Conservation (phyloP, 805 yeast genomes). For the Teunomyces funiuensis region DNA sequence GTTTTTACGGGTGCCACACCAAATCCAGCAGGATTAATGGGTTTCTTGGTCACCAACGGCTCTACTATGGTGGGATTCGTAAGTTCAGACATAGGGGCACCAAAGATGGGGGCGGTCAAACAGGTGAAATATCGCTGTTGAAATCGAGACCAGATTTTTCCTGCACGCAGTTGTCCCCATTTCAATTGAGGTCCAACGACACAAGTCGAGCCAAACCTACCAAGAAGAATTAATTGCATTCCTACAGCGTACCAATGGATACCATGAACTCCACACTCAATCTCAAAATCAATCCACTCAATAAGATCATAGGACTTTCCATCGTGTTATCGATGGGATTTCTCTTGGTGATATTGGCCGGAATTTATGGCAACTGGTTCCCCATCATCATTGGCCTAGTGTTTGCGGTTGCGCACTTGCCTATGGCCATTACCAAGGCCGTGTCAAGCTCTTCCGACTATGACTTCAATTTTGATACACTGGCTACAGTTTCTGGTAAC, state of each 20-base stretch:
- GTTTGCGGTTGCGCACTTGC: slow-evolving; percentile 42
- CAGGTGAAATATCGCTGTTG: background rate
- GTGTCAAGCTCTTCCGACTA: slow-evolving; percentile 35
- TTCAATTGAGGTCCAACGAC: background rate
- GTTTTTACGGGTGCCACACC: slow-evolving; percentile 8
- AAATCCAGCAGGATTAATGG: slow-evolving; percentile 21
- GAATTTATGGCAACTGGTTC: slow-evolving; percentile 86
- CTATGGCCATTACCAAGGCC: slow-evolving; percentile 34
- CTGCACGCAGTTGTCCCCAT: background rate
- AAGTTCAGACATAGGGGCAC: slow-evolving; percentile 8
- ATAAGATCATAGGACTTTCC: slow-evolving; percentile 74
- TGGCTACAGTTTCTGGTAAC: slow-evolving; percentile 27
- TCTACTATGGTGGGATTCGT: slow-evolving; percentile 6
- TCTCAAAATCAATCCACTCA: slow-evolving; percentile 52
- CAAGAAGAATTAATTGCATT: background rate
- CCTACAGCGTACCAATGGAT: background rate
- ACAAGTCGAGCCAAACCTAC: too few species aligned
- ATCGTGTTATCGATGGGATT: slow-evolving; percentile 86
- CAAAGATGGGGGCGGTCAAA: background rate
- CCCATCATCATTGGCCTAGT: slow-evolving; percentile 67
- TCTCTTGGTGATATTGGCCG: slow-evolving; percentile 80
- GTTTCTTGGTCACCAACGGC: slow-evolving; percentile 10
- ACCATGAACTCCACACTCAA: slow-evolving; percentile 8
- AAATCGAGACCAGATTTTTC: background rate
- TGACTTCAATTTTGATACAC: slow-evolving; percentile 44